Evolutionary conservation across 2,329 filamentous ascomycete genomes (phyloP).

Genomic region (Neoarthrinium moseri): DNA sequence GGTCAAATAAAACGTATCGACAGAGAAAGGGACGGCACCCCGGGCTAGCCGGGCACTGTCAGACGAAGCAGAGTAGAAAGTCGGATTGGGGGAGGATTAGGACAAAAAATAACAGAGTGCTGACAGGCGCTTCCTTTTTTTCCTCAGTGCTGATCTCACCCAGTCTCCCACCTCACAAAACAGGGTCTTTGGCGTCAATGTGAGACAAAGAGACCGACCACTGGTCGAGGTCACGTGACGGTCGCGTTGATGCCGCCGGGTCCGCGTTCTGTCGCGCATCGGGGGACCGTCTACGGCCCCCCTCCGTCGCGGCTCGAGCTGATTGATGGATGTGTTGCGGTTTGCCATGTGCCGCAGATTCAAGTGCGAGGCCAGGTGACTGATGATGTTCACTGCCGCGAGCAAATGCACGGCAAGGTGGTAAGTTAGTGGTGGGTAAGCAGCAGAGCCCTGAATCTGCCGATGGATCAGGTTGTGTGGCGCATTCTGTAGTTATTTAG

Average conservation of each 20-base stretch:
- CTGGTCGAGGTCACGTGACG: constrained; percentile 2
- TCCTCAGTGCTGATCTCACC: not conserved
- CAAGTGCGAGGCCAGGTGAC: too few species aligned
- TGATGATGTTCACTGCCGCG: too few species aligned
- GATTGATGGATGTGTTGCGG: too few species aligned
- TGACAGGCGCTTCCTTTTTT: not conserved
- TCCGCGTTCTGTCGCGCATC: too few species aligned
- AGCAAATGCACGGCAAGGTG: too few species aligned
- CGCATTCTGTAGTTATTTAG: too few species aligned
- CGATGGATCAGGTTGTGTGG: too few species aligned
- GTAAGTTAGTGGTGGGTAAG: too few species aligned
- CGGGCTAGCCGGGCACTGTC: constrained; percentile 9
- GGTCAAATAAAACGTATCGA: not conserved
- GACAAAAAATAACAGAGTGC: constrained; percentile 1
- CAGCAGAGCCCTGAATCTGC: too few species aligned
- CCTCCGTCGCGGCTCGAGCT: too few species aligned
- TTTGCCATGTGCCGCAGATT: too few species aligned
- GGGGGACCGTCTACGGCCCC: too few species aligned
- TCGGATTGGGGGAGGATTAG: not conserved
- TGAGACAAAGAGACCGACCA: constrained; percentile 3
- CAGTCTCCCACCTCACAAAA: not conserved
- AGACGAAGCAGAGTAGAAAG: constrained; percentile 3
- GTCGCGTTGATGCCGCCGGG: not conserved
- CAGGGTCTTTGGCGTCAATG: not conserved
- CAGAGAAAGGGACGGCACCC: constrained; percentile 4